These are phyloP conservation scores for Epichloe glyceriae DNA, from an alignment of 2,329 filamentous ascomycete genomes.

Conservation along the genomic window DNA sequence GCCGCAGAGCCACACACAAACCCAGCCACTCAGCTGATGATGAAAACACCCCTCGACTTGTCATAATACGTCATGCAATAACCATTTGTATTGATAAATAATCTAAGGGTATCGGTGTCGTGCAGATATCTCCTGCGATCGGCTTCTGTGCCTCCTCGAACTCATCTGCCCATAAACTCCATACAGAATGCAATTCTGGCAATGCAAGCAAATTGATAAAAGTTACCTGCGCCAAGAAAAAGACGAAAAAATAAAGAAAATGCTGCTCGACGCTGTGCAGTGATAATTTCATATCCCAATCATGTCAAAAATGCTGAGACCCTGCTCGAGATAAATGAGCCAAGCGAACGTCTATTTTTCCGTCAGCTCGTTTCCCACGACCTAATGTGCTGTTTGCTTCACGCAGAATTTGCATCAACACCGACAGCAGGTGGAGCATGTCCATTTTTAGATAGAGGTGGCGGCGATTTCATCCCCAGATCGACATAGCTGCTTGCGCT, in stretches of 20 bases:
- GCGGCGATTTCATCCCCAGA: slow-evolving; percentile 1
- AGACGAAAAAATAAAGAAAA: neutral
- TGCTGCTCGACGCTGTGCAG: neutral
- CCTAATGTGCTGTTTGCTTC: neutral
- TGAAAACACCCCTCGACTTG: neutral
- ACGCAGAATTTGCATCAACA: neutral
- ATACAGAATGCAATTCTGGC: neutral
- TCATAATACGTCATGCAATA: neutral
- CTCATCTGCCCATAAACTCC: neutral
- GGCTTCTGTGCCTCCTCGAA: neutral
- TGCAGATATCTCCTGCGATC: neutral
- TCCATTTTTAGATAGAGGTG: neutral
- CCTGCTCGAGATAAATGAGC: neutral
- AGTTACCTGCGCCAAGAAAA: neutral
- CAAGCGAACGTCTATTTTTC: neutral
- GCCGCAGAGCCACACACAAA: neutral
- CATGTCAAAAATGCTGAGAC: neutral
- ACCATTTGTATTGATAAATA: neutral
- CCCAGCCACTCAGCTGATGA: neutral
- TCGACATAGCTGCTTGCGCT: slow-evolving; percentile 26
- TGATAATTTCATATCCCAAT: neutral
- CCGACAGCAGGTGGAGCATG: neutral
- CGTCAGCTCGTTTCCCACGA: neutral
- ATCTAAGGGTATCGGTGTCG: neutral
- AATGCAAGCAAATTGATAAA: neutral